Base-by-base conservation (phyloP, 2,329 filamentous ascomycete genomes). In the Dactylella cylindrospora region DNA sequence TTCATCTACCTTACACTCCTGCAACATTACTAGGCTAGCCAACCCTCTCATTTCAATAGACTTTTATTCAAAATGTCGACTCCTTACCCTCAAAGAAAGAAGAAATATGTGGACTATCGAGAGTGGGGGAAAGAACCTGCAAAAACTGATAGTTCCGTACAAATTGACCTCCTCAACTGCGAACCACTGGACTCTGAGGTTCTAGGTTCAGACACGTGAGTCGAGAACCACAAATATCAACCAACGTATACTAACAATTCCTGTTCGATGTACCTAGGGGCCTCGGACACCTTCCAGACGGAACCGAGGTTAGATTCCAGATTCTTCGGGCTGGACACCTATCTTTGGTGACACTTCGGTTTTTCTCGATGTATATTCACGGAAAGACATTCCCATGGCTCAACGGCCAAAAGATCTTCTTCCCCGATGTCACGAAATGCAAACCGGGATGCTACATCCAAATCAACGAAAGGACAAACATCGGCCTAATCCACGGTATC, bases 371-470 rank as follows among this genome's bases (percentile, higher is more conserved):
- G 12, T 28, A 44, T 6, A 28, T 62, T 36, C 33, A 62, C 35
- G 57, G 57, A n/a, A 43, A 40, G 25, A 54, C n/a, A 8, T 13
- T 62, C 15, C 49, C 49, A n/a, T 62, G 57, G 57, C 32, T 62
- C 15, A 62, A 62, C 32, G 57, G 57, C 6, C 57, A 62, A 23
- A 10, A 33, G 12, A 44, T 62, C 9, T 62, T 29, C 26, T 62
- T 54, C 15, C 57, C 57, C 12, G 36, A 53, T 23, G 26, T 23
- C 2, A 49, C 53, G 13, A 49, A 33, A 25, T 62, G 33, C 13
- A 62, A 49, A 23, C 57, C 57, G 19, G 49, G 49, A 17, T 54
- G 29, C 15, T 44, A 49, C 29, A 19, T 62, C 13, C 49, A 41
- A 15, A 62, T 62, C 28, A 31, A 23, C 8, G 31, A 22, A 1